Percentiles rank a stretch among this genome's conserved stretches.
phyloP scores from a whole-genome alignment of 768 basidiomycete species.

The Rhizopogon roseolus region DNA sequence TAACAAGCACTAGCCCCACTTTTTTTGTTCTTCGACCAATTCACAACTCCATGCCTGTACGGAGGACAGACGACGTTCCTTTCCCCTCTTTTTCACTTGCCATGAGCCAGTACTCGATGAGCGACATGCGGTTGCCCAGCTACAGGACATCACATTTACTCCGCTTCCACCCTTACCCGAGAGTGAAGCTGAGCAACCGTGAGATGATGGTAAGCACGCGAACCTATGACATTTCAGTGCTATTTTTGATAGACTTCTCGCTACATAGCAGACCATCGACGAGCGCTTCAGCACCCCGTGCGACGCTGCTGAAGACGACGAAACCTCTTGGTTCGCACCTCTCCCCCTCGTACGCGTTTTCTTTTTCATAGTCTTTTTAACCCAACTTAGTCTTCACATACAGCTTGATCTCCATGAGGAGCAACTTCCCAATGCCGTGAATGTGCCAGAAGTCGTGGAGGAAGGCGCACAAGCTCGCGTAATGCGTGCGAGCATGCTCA shows the following conservation, averaged over 20 bases:
- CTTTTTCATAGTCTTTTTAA: neutral
- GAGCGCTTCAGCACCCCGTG: neutral
- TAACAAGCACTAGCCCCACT: neutral
- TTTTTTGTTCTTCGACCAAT: neutral
- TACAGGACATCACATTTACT: conserved; percentile 8
- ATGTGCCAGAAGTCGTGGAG: neutral
- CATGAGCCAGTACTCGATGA: neutral
- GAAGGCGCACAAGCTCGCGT: neutral
- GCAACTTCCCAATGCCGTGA: neutral
- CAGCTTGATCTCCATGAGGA: neutral
- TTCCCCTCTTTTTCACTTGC: neutral
- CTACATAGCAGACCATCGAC: neutral
- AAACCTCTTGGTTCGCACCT: neutral
- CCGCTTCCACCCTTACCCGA: conserved; percentile 9
- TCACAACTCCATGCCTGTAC: neutral
- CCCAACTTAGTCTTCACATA: neutral
- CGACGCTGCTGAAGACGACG: neutral
- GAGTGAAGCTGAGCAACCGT: conserved; percentile 1
- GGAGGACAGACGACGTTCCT: neutral
- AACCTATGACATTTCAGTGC: neutral
- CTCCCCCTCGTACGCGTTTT: neutral
- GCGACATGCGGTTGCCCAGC: conserved; percentile 2
- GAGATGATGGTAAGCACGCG: conserved; percentile 2
- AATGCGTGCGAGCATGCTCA: neutral
- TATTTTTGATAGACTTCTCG: neutral